Evolutionary conservation across 495 filamentous ascomycete species (phyloP), one percentile per base, ranked within the genome.

Genomic region (Sordaria brevicollis): DNA sequence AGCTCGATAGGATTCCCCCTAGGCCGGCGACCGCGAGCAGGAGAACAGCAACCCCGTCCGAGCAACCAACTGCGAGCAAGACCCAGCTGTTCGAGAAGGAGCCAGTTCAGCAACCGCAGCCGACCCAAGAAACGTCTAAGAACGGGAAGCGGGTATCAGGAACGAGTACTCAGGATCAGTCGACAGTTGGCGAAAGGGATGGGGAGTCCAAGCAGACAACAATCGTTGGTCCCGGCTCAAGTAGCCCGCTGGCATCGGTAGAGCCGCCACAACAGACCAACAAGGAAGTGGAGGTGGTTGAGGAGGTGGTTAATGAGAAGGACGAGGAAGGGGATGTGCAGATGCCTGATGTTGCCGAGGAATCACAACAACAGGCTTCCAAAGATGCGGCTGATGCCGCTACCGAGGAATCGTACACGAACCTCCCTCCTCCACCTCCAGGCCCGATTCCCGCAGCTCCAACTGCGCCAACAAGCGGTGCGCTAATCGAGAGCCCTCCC

Each of bases 371-470:
- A 69, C 65, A 70, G 33, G 68, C 68, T 29, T 33, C 67, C n/a
- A n/a, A n/a, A 62, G 73, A 76, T 67, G 70, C 71, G 9, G 21
- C 74, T 11, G 49, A 68, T 21, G 72, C 62, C 36, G 65, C 75
- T 10, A 70, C 72, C 19, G 77, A 78, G 29, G 81, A 83, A 71
- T 65, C 79, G 15, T 76, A 85, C 5, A 71, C 79, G 21, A 84
- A 81, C 38, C 72, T 89, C 19, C 86, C 87, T 65, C 89, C 88
- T 67, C 91, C 89, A 7, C 90, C 89, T 65, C 81, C 85, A 29
- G 80, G 81, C 31, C 83, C 84, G 43, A 77, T 84, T 36, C 80
- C 78, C 67, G 72, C 73, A 36, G 78, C 69, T 19, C 72, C 76
- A 7, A 79, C 75, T 71, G 54, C 71, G 66, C 77, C 72, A 36